These are phyloP conservation scores for Ustilago curta DNA, from an alignment of 1,284 basidiomycete species.

Conservation along the genomic window DNA sequence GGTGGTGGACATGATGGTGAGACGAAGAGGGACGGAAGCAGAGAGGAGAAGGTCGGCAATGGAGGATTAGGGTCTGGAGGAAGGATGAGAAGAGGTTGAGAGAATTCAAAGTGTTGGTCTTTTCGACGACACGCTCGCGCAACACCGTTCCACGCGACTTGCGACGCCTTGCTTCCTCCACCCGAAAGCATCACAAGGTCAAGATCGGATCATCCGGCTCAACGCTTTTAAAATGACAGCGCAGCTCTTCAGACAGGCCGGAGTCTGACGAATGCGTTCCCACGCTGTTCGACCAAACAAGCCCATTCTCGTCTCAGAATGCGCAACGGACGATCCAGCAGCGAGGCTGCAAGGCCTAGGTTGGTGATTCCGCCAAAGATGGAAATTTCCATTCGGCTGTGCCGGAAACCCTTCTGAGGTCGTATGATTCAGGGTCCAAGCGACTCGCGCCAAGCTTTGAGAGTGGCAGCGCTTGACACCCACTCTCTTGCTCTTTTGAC, in stretches of 20 bases:
- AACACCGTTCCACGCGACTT: constrained; percentile 32
- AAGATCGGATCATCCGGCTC: neutral
- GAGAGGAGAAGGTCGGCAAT: neutral
- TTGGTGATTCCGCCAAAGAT: neutral
- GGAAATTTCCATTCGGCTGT: neutral
- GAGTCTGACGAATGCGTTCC: neutral
- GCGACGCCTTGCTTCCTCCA: neutral
- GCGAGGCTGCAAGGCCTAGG: constrained; percentile 2
- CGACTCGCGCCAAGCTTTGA: neutral
- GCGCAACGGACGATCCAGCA: neutral
- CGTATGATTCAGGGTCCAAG: constrained; percentile 27
- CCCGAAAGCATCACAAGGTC: neutral
- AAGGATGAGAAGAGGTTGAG: neutral
- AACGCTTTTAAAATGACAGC: too few species aligned
- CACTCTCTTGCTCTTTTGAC: too few species aligned
- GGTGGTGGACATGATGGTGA: constrained; percentile 18
- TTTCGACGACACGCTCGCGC: constrained; percentile 19
- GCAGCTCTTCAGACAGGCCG: neutral
- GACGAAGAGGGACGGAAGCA: neutral
- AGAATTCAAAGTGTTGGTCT: constrained; percentile 29
- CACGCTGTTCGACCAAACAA: neutral
- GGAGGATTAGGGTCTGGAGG: neutral
- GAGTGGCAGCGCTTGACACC: too few species aligned
- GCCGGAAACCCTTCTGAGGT: neutral
- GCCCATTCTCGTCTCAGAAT: neutral